These are phyloP conservation scores for Orychophragmus violaceus DNA, from an alignment of 345 rosid genomes.

Conservation along the genomic window DNA sequence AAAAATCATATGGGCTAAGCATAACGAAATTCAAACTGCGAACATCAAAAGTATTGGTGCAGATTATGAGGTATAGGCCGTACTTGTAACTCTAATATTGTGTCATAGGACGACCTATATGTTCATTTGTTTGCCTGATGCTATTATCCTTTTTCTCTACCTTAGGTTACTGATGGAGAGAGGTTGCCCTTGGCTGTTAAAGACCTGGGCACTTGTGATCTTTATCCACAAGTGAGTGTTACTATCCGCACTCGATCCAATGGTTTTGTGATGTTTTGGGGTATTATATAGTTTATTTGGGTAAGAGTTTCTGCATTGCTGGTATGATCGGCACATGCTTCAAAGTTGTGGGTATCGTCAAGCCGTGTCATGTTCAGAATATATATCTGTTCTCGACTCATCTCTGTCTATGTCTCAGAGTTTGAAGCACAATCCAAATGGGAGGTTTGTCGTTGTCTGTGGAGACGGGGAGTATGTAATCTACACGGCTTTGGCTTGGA, in stretches of 20 bases:
- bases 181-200: constrained; percentile 70
- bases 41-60: neutral
- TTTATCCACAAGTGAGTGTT: neutral
- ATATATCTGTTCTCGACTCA: constrained; percentile 1
- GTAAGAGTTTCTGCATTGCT: neutral
- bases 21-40: neutral
- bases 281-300: neutral
- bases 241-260: neutral
- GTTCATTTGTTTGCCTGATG: neutral
- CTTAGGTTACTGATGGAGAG: constrained; percentile 94
- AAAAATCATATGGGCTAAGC: neutral
- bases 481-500: neutral
- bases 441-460: neutral
- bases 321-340: constrained; percentile 9
- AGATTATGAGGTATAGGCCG: neutral
- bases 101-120: neutral
- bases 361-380: constrained; percentile 9
- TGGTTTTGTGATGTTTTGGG: constrained; percentile 5
- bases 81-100: neutral
- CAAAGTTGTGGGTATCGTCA: neutral
- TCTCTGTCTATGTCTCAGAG: constrained; percentile 11
- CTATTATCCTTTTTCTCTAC: neutral
- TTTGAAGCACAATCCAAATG: neutral
- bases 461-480: neutral
- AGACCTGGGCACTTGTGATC: neutral